phyloP scores from a whole-genome alignment of 2,329 filamentous ascomycete genomes.

The Monilinia laxa region DNA sequence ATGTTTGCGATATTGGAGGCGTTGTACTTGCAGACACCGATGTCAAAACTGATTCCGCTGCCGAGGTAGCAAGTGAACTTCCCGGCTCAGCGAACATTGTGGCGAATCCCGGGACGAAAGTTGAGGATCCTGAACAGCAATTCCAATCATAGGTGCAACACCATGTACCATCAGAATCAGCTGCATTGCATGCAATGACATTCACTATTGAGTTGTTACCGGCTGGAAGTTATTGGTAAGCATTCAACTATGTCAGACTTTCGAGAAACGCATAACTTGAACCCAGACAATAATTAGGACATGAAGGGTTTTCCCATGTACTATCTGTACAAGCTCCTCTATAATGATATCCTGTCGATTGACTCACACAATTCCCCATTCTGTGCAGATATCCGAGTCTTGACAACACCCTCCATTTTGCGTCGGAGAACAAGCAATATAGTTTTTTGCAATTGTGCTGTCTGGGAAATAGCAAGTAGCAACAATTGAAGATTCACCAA shows the following conservation, averaged over 20 bases:
- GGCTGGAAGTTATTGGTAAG: constrained; percentile 11
- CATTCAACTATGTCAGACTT: neutral
- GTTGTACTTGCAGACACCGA: constrained; percentile 1
- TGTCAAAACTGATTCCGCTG: neutral
- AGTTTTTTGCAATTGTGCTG: constrained; percentile 20
- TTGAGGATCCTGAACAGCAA: constrained; percentile 22
- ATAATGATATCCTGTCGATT: constrained; percentile 29
- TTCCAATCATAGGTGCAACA: constrained; percentile 31
- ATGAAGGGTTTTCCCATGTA: constrained; percentile 28
- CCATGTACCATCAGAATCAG: constrained; percentile 25
- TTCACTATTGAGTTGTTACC: constrained; percentile 26
- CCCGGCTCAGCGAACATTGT: constrained; percentile 26
- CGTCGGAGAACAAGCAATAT: constrained; percentile 25
- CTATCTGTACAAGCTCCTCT: constrained; percentile 30
- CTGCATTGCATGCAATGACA: constrained; percentile 25
- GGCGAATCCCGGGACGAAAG: constrained; percentile 23
- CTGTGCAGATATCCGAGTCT: constrained; percentile 26
- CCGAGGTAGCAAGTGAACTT: neutral
- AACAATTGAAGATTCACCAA: neutral
- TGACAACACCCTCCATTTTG: constrained; percentile 27
- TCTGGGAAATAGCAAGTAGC: constrained; percentile 26
- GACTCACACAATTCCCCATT: constrained; percentile 27
- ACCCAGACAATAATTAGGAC: constrained; percentile 28
- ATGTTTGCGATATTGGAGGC: constrained; percentile 8
- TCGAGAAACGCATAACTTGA: constrained; percentile 16